A percentile compares a stretch with the other conserved stretches of the same genome.
Conservation (phyloP, 1,284 basidiomycete species). For the Tilletia setariae region DNA sequence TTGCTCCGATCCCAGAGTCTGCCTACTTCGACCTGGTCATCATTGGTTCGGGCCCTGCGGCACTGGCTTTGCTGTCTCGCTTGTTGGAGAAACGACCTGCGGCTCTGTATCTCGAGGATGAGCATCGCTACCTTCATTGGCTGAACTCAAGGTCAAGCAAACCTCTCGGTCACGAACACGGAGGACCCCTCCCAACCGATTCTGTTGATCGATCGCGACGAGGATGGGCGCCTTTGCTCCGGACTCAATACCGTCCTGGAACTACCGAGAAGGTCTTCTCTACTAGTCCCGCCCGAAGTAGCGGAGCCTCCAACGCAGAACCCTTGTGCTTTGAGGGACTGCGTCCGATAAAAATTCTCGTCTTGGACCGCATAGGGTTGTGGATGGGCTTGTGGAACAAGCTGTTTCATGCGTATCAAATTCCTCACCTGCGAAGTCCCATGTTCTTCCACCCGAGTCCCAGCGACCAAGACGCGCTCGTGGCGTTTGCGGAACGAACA, state of each 20-base stretch:
- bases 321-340: background rate
- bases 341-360: conserved; percentile 28
- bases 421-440: conserved; percentile 52
- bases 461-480: conserved; percentile 51
- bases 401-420: conserved; percentile 35
- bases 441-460: conserved; percentile 56
- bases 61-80: conserved; percentile 37
- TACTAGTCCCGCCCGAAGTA: background rate
- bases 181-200: background rate
- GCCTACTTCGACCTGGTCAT: conserved; percentile 42
- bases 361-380: conserved; percentile 42
- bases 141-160: conserved; percentile 21
- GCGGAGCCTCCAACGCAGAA: no score
- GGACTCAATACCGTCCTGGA: background rate
- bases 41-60: conserved; percentile 45
- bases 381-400: conserved; percentile 40
- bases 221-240: background rate
- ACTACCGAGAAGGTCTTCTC: conserved; percentile 1
- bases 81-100: conserved; percentile 45
- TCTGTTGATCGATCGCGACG: background rate
- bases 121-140: conserved; percentile 47
- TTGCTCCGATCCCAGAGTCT: conserved; percentile 6
- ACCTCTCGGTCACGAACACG: background rate
- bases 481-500: conserved; percentile 45
- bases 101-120: conserved; percentile 49